Percentiles rank a stretch among this genome's conserved stretches.
Evolutionary conservation across 2,329 filamentous ascomycete genomes (phyloP).

Genomic region (Calycina herbarum): DNA sequence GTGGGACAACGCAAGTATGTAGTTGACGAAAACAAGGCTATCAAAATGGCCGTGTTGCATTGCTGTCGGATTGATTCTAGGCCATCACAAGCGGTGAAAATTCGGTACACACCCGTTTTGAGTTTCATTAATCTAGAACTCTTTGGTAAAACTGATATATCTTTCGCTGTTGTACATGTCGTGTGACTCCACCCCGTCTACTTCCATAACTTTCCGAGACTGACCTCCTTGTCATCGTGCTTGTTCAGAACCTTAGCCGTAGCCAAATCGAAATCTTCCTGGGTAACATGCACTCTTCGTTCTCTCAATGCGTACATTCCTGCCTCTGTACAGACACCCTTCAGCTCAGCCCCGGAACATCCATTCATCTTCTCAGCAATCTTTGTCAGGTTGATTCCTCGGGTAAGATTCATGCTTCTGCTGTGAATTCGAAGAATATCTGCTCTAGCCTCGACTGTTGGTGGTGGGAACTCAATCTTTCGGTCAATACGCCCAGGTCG

Average conservation of each 20-base stretch:
- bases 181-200: slow-evolving; percentile 40
- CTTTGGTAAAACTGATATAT: not conserved
- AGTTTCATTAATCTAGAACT: slow-evolving; percentile 4
- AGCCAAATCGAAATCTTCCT: slow-evolving; percentile 97
- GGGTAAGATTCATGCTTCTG: slow-evolving; percentile 96
- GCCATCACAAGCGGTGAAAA: slow-evolving; percentile 1
- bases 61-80: not conserved
- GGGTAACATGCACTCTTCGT: slow-evolving; percentile 93
- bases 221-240: slow-evolving; percentile 97
- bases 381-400: slow-evolving; percentile 96
- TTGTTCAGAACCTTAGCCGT: slow-evolving; percentile 99
- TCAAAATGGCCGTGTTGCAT: not conserved
- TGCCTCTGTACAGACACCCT: slow-evolving; percentile 97
- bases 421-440: slow-evolving; percentile 98
- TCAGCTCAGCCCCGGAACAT: slow-evolving; percentile 94
- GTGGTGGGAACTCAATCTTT: slow-evolving; percentile 98
- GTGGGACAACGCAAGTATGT: not conserved
- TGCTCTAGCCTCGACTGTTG: slow-evolving; percentile 91
- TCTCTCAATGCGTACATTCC: slow-evolving; percentile 98
- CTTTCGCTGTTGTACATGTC: slow-evolving; percentile 34
- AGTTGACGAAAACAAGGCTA: not conserved
- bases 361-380: slow-evolving; percentile 99
- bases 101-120: not conserved
- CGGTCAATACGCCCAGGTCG: slow-evolving; percentile 97
- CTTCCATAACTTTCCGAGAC: slow-evolving; percentile 85